Evolutionary conservation across 169 alveolate species (phyloP), one percentile per base, ranked within the genome.

Genomic region (Cryptosporidium xiaoi): DNA sequence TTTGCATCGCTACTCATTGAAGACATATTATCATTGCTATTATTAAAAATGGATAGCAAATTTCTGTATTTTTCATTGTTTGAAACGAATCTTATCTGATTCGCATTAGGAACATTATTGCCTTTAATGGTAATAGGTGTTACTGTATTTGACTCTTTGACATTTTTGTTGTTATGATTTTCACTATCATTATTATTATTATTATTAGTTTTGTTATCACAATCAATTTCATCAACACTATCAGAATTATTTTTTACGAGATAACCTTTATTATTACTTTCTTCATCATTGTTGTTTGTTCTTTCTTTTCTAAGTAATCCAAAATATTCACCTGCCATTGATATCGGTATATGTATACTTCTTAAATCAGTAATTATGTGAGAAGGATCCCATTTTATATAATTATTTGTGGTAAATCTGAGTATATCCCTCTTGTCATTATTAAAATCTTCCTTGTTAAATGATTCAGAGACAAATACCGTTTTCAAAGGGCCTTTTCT

Each of bases 401-500:
- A 77, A 15, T 77, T 77, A 60, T 77, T 77, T 36, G 87, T 77
- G 12, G 87, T 77, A 24, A 60, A 77, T 27, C 44, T 58, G n/a
- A 77, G 40, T 56, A 71, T 60, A 13, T 27, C 87, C 36, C 87
- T 56, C 27, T 27, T 77, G 12, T 77, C 71, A 13, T 31, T 34
- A n/a, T 31, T 6, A 27, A 34, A 36, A 18, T 77, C 48, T 34
- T 29, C 33, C 8, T 33, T 60, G 3, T 29, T 62, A 56, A 69
- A 24, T 12, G 46, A 24, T 15, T 77, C 87, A 0, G 87, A 60
- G 29, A 77, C 87, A 77, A 77, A 77, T 8, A 77, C 87, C 2
- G 87, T 60, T 27, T 77, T 77, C 7, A 77, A 62, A 18, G 87
- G 87, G 4, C 87, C 87, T 27, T 77, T 77, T 77, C 87, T 77